Conservation (phyloP, 2,329 filamentous ascomycete genomes). For the Penicillium sp. region DNA sequence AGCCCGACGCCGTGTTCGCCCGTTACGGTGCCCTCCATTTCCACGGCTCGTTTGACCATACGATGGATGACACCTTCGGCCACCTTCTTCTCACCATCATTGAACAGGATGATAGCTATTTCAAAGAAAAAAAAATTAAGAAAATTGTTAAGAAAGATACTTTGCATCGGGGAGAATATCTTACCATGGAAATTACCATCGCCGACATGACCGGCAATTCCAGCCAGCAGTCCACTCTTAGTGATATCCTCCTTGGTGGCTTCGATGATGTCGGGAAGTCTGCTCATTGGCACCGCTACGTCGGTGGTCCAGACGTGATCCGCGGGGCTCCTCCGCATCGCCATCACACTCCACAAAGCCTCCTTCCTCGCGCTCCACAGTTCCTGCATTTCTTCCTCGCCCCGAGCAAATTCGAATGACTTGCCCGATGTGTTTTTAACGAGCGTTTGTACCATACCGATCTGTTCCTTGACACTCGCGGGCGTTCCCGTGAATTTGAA, state of each 20-base stretch:
- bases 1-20: slow-evolving; percentile 69
- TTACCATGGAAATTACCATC: slow-evolving; percentile 70
- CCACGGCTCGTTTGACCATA: slow-evolving; percentile 66
- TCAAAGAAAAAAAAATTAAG: not conserved
- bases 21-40: slow-evolving; percentile 67
- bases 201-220: slow-evolving; percentile 68
- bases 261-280: slow-evolving; percentile 67
- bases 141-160: not conserved
- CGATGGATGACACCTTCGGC: slow-evolving; percentile 59
- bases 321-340: slow-evolving; percentile 55
- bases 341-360: slow-evolving; percentile 68
- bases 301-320: slow-evolving; percentile 74
- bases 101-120: slow-evolving; percentile 58
- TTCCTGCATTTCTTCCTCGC: slow-evolving; percentile 60
- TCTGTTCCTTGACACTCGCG: slow-evolving; percentile 59
- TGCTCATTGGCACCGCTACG: slow-evolving; percentile 70
- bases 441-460: slow-evolving; percentile 56
- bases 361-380: slow-evolving; percentile 73
- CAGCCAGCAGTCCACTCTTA: slow-evolving; percentile 58
- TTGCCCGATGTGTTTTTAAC: slow-evolving; percentile 53
- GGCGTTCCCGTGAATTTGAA: slow-evolving; percentile 70
- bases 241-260: slow-evolving; percentile 62
- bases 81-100: slow-evolving; percentile 52
- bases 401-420: slow-evolving; percentile 64
- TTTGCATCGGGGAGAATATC: slow-evolving; percentile 1